Percentiles rank a stretch among this genome's conserved stretches.
phyloP scores from a whole-genome alignment of 2,329 filamentous ascomycete genomes.

The Epicoccum sorghinum region DNA sequence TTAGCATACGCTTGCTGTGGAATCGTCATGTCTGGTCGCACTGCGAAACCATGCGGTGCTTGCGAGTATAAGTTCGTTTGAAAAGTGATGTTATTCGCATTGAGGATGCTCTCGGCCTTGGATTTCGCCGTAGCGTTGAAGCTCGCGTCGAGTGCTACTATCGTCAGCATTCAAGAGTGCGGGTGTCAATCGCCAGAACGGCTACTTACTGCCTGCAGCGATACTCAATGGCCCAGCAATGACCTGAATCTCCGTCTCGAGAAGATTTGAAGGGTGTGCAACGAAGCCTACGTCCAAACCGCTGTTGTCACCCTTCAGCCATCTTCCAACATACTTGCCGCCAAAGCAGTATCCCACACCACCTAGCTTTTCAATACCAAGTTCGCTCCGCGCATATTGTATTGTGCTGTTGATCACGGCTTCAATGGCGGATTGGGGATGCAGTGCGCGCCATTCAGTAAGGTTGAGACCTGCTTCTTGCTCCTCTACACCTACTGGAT shows the following conservation, averaged over 20 bases:
- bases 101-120: conserved; percentile 34
- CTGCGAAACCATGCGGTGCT: conserved; percentile 46
- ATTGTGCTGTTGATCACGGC: conserved; percentile 58
- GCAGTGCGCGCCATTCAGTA: conserved; percentile 53
- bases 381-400: conserved; percentile 65
- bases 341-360: conserved; percentile 77
- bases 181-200: background rate
- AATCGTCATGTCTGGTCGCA: conserved; percentile 37
- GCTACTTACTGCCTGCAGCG: conserved; percentile 57
- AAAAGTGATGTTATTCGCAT: conserved; percentile 38
- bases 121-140: conserved; percentile 26
- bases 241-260: conserved; percentile 67
- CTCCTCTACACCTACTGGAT: conserved; percentile 39
- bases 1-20: conserved; percentile 44
- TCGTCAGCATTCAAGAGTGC: conserved; percentile 15
- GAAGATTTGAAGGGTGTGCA: conserved; percentile 74
- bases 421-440: conserved; percentile 53
- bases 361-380: conserved; percentile 61
- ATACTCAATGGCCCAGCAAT: conserved; percentile 72
- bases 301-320: conserved; percentile 57
- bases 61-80: conserved; percentile 41
- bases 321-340: conserved; percentile 74
- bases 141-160: conserved; percentile 26
- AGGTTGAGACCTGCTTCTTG: conserved; percentile 72
- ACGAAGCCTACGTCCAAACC: conserved; percentile 67